Percentiles rank a stretch among this genome's conserved stretches.
Evolutionary conservation across 768 basidiomycete species (phyloP).

Genomic region (Tylopilus plumbeoviolaceoides): DNA sequence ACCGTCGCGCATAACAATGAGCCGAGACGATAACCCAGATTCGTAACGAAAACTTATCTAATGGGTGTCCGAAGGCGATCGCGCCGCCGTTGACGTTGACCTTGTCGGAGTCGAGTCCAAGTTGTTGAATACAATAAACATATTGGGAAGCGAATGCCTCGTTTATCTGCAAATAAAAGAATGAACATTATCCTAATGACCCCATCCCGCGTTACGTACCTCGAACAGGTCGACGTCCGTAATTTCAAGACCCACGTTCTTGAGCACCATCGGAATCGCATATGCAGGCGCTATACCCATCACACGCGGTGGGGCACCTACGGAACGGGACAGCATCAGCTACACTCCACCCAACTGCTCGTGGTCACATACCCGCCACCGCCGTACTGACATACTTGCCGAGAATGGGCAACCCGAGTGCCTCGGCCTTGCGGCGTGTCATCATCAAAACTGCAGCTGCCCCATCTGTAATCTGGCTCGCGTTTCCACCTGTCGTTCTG

Average conservation of each 20-base stretch:
- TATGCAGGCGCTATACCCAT: slow-evolving; percentile 86
- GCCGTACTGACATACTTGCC: slow-evolving; percentile 75
- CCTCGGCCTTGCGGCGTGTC: slow-evolving; percentile 75
- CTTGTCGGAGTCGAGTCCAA: slow-evolving; percentile 59
- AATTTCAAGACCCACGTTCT: slow-evolving; percentile 58
- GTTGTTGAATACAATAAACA: slow-evolving; percentile 64
- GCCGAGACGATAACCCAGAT: not conserved
- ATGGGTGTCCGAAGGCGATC: slow-evolving; percentile 79
- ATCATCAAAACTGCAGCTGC: slow-evolving; percentile 80
- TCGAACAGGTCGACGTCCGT: slow-evolving; percentile 79
- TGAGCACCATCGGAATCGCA: slow-evolving; percentile 78
- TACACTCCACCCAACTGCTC: no score
- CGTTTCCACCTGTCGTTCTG: slow-evolving; percentile 81
- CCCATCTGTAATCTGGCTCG: slow-evolving; percentile 82
- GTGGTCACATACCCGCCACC: slow-evolving; percentile 49
- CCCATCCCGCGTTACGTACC: slow-evolving; percentile 33
- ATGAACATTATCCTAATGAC: not conserved
- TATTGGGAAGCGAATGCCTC: slow-evolving; percentile 88
- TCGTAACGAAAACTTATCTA: slow-evolving; percentile 52
- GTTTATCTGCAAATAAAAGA: slow-evolving; percentile 56
- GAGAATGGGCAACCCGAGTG: slow-evolving; percentile 66
- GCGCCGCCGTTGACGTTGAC: slow-evolving; percentile 91
- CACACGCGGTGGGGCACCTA: slow-evolving; percentile 72
- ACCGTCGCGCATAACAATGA: slow-evolving; percentile 16
- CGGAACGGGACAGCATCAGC: not conserved